These are phyloP conservation scores for Aspergillus ostianus DNA, from an alignment of 495 filamentous ascomycete species.

Conservation along the genomic window DNA sequence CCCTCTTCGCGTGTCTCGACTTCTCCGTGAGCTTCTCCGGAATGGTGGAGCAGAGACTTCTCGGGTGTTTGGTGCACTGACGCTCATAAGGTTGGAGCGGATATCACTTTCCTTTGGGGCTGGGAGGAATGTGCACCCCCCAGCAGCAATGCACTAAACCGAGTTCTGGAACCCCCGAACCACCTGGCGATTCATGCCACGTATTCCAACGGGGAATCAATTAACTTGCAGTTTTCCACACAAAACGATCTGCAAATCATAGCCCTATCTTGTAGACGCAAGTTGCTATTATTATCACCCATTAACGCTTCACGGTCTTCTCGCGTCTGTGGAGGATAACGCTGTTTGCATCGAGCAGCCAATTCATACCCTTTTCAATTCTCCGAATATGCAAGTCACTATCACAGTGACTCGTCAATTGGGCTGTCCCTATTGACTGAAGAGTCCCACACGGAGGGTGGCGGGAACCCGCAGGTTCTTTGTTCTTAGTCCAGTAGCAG, in stretches of 20 bases:
- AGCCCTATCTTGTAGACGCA: not conserved
- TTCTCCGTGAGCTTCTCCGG: not conserved
- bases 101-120: slow-evolving; percentile 25
- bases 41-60: slow-evolving; percentile 7
- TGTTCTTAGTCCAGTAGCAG: not conserved
- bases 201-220: slow-evolving; percentile 4
- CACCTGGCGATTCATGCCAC: slow-evolving; percentile 4
- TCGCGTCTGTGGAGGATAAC: not conserved
- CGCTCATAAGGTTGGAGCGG: slow-evolving; percentile 28
- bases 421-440: not conserved
- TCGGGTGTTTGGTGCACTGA: slow-evolving; percentile 8
- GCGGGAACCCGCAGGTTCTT: not conserved
- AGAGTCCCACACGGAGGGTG: not conserved
- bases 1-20: slow-evolving; percentile 6
- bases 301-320: not conserved
- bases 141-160: slow-evolving; percentile 33
- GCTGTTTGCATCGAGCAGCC: not conserved
- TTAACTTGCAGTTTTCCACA: not conserved
- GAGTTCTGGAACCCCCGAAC: slow-evolving; percentile 17
- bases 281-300: slow-evolving; percentile 24
- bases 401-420: not conserved
- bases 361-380: not conserved
- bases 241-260: not conserved
- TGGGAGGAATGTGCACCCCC: slow-evolving; percentile 38
- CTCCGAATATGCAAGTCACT: not conserved